Conservation (phyloP, 2,329 filamentous ascomycete genomes). For the Aspergillus hiratsukae region DNA sequence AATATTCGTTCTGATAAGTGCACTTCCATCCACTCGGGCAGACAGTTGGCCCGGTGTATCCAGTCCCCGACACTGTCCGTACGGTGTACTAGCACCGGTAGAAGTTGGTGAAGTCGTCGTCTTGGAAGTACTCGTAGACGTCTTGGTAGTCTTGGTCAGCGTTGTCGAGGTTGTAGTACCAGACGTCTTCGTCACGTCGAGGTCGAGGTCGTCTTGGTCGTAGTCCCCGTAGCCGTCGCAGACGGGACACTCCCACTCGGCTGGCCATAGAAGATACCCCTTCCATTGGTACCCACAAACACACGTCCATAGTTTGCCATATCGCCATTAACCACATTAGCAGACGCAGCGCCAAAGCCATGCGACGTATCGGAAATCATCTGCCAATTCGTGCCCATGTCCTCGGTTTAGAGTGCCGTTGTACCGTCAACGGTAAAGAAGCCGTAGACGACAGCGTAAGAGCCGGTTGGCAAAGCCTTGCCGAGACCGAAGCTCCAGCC, state of each 20-base stretch:
- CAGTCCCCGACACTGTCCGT: constrained; percentile 17
- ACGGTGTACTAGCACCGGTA: constrained; percentile 7
- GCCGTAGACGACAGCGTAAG: constrained; percentile 22
- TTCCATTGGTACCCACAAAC: constrained; percentile 31
- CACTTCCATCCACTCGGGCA: constrained; percentile 16
- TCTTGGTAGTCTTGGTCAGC: neutral
- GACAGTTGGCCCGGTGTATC: constrained; percentile 14
- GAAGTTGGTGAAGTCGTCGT: constrained; percentile 5
- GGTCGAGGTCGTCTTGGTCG: neutral
- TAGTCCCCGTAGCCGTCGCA: constrained; percentile 15
- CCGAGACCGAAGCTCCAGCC: constrained; percentile 23
- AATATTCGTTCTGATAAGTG: constrained; percentile 10
- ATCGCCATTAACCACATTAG: constrained; percentile 25
- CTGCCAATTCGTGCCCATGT: constrained; percentile 24
- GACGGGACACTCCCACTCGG: constrained; percentile 19
- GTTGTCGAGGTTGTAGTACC: neutral
- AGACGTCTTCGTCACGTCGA: neutral
- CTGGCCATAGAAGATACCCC: constrained; percentile 30
- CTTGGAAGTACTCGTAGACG: neutral
- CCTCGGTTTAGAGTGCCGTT: constrained; percentile 22
- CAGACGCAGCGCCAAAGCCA: constrained; percentile 22
- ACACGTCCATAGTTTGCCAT: constrained; percentile 25
- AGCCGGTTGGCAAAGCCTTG: constrained; percentile 11
- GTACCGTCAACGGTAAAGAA: constrained; percentile 23
- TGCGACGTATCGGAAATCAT: constrained; percentile 23